A percentile compares a stretch with the other conserved stretches of the same genome.
Conservation (phyloP, 768 basidiomycete species). For the Mrakia frigida region DNA sequence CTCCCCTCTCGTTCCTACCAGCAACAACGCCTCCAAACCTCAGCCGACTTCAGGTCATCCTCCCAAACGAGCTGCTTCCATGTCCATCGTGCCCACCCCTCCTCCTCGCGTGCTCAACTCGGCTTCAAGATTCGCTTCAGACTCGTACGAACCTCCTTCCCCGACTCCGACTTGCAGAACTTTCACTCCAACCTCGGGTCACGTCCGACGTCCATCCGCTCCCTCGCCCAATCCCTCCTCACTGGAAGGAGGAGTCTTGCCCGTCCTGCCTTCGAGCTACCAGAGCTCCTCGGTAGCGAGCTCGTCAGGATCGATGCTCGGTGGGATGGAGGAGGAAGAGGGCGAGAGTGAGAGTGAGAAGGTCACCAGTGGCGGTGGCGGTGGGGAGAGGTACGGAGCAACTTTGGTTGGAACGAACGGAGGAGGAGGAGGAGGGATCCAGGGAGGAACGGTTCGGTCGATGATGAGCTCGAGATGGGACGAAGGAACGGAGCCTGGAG, state of each 20-base stretch:
- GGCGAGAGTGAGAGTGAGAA: not conserved
- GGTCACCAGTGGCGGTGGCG: not conserved
- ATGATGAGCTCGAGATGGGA: conserved; percentile 49
- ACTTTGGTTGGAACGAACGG: too few relatives aligned
- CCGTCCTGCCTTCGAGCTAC: not conserved
- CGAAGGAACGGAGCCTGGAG: conserved; percentile 57
- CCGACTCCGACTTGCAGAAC: not conserved
- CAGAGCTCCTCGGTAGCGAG: not conserved
- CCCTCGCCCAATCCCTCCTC: conserved; percentile 2
- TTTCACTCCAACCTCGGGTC: not conserved
- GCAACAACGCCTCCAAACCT: not conserved
- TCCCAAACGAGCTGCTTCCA: not conserved
- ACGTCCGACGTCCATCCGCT: not conserved
- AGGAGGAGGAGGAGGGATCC: not conserved
- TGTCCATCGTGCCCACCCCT: not conserved
- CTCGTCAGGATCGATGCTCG: too few relatives aligned
- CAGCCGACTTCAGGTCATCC: not conserved
- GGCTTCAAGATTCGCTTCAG: not conserved
- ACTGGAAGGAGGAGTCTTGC: not conserved
- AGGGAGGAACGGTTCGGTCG: too few relatives aligned
- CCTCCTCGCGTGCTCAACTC: not conserved
- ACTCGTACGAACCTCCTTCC: not conserved
- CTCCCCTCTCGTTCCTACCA: not conserved
- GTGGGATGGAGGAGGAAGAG: not conserved
- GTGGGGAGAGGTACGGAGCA: not conserved